A percentile compares a stretch with the other conserved stretches of the same genome.
Evolutionary conservation across 345 rosid species (phyloP).

Genomic region (Moringa oleifera): DNA sequence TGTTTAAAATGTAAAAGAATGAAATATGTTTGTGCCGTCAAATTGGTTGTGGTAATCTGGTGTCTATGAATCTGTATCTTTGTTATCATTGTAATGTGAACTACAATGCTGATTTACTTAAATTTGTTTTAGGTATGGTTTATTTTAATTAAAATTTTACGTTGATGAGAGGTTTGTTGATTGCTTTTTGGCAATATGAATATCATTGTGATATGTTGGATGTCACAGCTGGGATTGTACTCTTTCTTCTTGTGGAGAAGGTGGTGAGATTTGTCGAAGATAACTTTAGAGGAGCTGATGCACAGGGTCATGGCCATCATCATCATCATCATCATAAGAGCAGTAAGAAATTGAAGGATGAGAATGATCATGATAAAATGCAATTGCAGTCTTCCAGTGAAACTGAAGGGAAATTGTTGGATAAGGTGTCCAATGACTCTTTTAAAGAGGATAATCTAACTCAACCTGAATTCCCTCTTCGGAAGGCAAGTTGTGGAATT

Average conservation of each 20-base stretch:
- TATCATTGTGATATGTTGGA: conserved; percentile 18
- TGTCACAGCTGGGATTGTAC: conserved; percentile 87
- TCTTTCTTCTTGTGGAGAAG: conserved; percentile 93
- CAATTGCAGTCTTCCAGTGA: conserved; percentile 29
- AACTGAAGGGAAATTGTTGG: conserved; percentile 26
- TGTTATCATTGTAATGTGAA: too few species aligned
- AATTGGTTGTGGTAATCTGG: too few species aligned
- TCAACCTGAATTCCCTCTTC: conserved; percentile 46
- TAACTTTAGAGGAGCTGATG: conserved; percentile 47
- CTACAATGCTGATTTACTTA: too few species aligned
- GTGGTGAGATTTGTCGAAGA: conserved; percentile 85
- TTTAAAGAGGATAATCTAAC: conserved; percentile 25
- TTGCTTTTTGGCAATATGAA: not conserved
- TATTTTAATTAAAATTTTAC: too few species aligned
- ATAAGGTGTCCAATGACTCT: conserved; percentile 33
- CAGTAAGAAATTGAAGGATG: conserved; percentile 55
- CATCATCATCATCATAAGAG: conserved; percentile 63
- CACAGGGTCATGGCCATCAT: conserved; percentile 69
- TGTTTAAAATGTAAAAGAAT: too few species aligned
- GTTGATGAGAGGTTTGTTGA: not conserved
- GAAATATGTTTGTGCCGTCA: too few species aligned
- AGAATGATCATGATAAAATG: conserved; percentile 22
- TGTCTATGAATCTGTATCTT: too few species aligned
- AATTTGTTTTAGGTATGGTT: too few species aligned
- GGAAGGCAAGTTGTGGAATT: conserved; percentile 49